Base-by-base conservation (phyloP, 140 eudicot species). In the Bidens hawaiensis region DNA sequence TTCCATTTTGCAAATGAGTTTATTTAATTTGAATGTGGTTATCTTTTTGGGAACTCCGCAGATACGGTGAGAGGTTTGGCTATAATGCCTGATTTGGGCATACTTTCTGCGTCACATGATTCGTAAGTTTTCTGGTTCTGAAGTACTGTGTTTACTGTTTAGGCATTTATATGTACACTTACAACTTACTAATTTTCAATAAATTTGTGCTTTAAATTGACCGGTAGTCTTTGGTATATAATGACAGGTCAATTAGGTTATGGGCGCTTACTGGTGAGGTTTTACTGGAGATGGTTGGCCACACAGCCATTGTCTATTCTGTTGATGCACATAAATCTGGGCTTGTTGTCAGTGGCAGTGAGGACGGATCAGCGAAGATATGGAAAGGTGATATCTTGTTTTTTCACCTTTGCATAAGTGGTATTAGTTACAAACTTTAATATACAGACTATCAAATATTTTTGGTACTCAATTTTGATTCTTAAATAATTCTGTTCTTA, bases 201-300 rank as follows among this genome's bases (percentile, higher is more conserved):
- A 27, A 13, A 56, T 25, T 6, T 58, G 11, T 22, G 72, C 33
- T 27, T 47, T 28, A 38, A 69, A 13, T 17, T 57, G 48, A 59
- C 36, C 3, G 10, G 26, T 28, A 34, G 2, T 22, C 22, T 59
- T 47, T 61, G 57, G 53, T 62, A 54, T 65, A 34, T 63, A 33
- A 53, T 68, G 69, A 63, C 97, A 94, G 99, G 52, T 76, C 97
- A 54, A 80, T 94, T 72, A 81, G 97, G 77, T 77, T 94, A 17
- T 94, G 99, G 99, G 86, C 95, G 15, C 70, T 83, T 49, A 85
- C 84, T 58, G 99, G 97, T 71, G 69, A 94, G 69, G 84, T 81
- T 77, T 69, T 94, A 55, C 58, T 94, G 86, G 99, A 94, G 83
- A 81, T 94, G 99, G 97, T 88, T 68, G 99, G 99, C 55, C 99